phyloP scores from a whole-genome alignment of 1,284 basidiomycete genomes.

The Microbotryum saponariae region DNA sequence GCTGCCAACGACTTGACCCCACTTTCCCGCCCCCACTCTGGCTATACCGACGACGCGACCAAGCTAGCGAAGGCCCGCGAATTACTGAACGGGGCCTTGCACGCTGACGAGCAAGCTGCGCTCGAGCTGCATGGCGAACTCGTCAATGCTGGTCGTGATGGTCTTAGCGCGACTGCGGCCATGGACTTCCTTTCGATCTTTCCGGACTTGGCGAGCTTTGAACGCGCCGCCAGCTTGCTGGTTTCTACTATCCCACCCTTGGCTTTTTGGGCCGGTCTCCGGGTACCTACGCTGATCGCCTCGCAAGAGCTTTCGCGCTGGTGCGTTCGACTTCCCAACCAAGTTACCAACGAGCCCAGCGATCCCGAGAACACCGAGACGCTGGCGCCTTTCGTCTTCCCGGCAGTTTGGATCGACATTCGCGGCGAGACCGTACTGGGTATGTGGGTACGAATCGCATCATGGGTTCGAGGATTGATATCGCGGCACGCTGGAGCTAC shows the following conservation, averaged over 20 bases:
- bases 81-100: slow-evolving; percentile 34
- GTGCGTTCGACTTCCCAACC: slow-evolving; percentile 49
- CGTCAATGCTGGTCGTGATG: too few species aligned
- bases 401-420: slow-evolving; percentile 11
- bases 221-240: slow-evolving; percentile 37
- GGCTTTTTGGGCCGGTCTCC: slow-evolving; percentile 62
- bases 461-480: slow-evolving; percentile 5
- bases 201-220: too few species aligned
- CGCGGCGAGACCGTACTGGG: slow-evolving; percentile 4
- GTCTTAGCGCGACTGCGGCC: too few species aligned
- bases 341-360: too few species aligned
- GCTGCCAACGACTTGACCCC: slow-evolving; percentile 20
- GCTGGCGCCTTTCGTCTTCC: slow-evolving; percentile 3
- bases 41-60: not conserved
- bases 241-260: slow-evolving; percentile 50
- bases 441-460: slow-evolving; percentile 7
- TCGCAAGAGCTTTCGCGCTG: slow-evolving; percentile 51
- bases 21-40: slow-evolving; percentile 3
- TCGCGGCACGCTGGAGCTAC: too few species aligned
- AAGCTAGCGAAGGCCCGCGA: not conserved
- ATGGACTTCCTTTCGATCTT: too few species aligned
- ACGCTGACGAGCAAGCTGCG: slow-evolving; percentile 37
- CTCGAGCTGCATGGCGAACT: not conserved
- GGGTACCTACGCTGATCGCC: slow-evolving; percentile 48
- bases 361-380: not conserved